phyloP scores from a whole-genome alignment of 495 filamentous ascomycete genomes.

The Aspergillus baeticus region DNA sequence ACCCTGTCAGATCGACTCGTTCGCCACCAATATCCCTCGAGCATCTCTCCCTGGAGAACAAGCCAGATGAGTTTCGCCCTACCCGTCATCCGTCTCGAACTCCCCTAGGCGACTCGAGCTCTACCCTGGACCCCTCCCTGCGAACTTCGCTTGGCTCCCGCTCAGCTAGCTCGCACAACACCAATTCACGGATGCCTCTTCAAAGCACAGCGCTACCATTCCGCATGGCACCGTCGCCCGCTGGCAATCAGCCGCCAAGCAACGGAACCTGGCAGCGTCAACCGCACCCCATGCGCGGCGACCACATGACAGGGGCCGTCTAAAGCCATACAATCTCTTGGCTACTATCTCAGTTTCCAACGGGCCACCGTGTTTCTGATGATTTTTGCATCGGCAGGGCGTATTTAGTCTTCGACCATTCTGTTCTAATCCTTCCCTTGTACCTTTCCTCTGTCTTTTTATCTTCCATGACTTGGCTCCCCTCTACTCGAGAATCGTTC shows the following conservation, averaged over 20 bases:
- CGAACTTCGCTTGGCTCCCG: slow-evolving; percentile 36
- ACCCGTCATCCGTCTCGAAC: slow-evolving; percentile 38
- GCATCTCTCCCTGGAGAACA: slow-evolving; percentile 40
- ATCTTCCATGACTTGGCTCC: neutral
- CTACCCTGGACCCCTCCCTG: slow-evolving; percentile 37
- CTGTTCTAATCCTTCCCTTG: neutral
- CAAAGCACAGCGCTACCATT: slow-evolving; percentile 42
- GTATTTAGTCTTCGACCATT: slow-evolving; percentile 19
- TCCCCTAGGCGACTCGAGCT: slow-evolving; percentile 35
- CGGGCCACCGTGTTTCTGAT: slow-evolving; percentile 14
- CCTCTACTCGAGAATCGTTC: neutral
- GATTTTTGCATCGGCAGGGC: slow-evolving; percentile 22
- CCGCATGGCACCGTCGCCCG: slow-evolving; percentile 42
- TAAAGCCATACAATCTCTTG: slow-evolving; percentile 3
- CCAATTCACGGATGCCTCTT: slow-evolving; percentile 34
- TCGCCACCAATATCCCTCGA: slow-evolving; percentile 40
- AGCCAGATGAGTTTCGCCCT: slow-evolving; percentile 34
- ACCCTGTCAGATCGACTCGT: slow-evolving; percentile 26
- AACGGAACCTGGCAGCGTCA: slow-evolving; percentile 37
- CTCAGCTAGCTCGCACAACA: slow-evolving; percentile 39
- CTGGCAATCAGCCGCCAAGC: slow-evolving; percentile 38
- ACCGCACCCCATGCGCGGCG: slow-evolving; percentile 24
- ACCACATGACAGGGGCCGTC: slow-evolving; percentile 14
- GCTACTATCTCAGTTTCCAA: neutral
- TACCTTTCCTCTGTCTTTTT: neutral